A percentile compares a stretch with the other conserved stretches of the same genome.
Evolutionary conservation across 1,139 yeast genomes (phyloP).

Genomic region (Eremothecium sinecaudum): DNA sequence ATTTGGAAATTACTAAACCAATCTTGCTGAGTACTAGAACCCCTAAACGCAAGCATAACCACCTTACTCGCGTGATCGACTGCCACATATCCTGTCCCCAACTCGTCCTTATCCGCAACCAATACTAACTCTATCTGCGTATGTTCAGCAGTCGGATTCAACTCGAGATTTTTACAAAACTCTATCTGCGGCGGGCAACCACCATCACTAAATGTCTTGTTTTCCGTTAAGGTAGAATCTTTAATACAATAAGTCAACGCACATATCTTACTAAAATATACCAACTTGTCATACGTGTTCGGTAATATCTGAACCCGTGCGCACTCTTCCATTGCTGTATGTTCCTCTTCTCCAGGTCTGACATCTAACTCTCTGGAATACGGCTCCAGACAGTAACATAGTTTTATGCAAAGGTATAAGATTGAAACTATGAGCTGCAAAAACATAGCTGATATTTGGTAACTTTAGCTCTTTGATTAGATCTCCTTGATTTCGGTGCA

Average conservation of each 20-base stretch:
- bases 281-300: constrained; percentile 21
- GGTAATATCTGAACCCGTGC: constrained; percentile 9
- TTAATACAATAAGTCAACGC: constrained; percentile 27
- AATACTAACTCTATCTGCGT: constrained; percentile 29
- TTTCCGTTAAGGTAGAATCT: constrained; percentile 12
- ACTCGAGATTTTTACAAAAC: constrained; percentile 22
- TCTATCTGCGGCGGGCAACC: constrained; percentile 26
- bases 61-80: constrained; percentile 34
- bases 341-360: background rate
- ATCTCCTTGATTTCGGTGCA: background rate
- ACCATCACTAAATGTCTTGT: constrained; percentile 20
- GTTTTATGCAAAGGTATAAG: background rate
- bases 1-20: constrained; percentile 47
- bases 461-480: background rate
- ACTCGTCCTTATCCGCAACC: constrained; percentile 37
- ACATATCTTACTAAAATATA: constrained; percentile 28
- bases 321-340: constrained; percentile 5
- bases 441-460: background rate
- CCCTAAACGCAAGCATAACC: constrained; percentile 41
- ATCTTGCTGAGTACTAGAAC: constrained; percentile 49
- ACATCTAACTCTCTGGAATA: background rate
- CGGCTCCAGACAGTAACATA: constrained; percentile 1
- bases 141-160: constrained; percentile 31
- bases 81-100: constrained; percentile 41
- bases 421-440: constrained; percentile 2